phyloP scores from a whole-genome alignment of 2,329 filamentous ascomycete species.

The Chaetomiaceae sp. region DNA sequence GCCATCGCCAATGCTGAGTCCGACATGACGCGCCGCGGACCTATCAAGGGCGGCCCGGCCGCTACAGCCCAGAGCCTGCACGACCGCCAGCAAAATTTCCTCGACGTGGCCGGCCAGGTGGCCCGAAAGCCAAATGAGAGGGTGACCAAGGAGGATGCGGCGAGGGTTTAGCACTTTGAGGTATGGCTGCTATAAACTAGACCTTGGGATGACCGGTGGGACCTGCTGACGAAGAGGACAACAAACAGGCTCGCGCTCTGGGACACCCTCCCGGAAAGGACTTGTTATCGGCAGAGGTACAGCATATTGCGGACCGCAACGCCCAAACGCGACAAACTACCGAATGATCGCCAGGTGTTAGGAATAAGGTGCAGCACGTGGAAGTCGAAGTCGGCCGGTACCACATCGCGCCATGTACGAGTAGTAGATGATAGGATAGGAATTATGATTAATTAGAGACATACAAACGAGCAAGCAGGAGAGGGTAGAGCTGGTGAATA shows the following conservation, averaged over 20 bases:
- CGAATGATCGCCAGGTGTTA: background rate
- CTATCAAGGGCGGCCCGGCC: slow-evolving; percentile 33
- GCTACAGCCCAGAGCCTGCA: slow-evolving; percentile 34
- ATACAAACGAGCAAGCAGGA: no score
- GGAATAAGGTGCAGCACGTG: no score
- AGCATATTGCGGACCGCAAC: slow-evolving; percentile 30
- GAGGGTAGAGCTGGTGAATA: no score
- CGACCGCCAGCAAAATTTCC: slow-evolving; percentile 34
- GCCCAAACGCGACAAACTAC: background rate
- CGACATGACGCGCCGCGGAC: slow-evolving; percentile 30
- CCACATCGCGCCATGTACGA: no score
- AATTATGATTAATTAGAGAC: no score
- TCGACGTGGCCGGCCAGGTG: slow-evolving; percentile 30
- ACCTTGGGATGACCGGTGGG: no score
- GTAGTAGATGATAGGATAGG: no score
- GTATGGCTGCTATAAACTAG: no score
- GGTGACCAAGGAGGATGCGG: slow-evolving; percentile 33
- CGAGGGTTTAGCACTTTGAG: slow-evolving; percentile 21
- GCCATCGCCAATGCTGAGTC: slow-evolving; percentile 28
- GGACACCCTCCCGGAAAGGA: slow-evolving; percentile 27
- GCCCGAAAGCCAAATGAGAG: slow-evolving; percentile 28
- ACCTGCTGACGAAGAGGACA: no score
- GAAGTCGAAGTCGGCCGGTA: no score
- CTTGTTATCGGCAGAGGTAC: slow-evolving; percentile 29
- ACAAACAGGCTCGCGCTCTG: slow-evolving; percentile 21